Percentiles rank a stretch among this genome's conserved stretches.
Conservation (phyloP, 768 basidiomycete genomes). For the Omphalotus guepiniiformis region DNA sequence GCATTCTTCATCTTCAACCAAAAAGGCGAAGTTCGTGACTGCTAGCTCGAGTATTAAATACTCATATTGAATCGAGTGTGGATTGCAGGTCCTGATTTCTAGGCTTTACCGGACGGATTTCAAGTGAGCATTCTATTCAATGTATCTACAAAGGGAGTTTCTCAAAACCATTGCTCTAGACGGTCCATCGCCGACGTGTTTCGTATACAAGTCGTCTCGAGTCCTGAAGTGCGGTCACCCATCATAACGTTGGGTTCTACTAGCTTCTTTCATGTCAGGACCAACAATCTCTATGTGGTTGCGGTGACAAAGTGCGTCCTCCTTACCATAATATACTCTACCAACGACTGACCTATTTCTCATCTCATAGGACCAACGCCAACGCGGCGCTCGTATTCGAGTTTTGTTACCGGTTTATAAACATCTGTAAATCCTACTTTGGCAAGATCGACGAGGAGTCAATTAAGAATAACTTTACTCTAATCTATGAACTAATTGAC, state of each 20-base stretch:
- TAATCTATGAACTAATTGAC: slow-evolving; percentile 97
- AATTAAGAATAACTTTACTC: slow-evolving; percentile 98
- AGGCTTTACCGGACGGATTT: slow-evolving; percentile 94
- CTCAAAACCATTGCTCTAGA: slow-evolving; percentile 37
- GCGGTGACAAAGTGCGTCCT: slow-evolving; percentile 90
- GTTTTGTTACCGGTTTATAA: slow-evolving; percentile 94
- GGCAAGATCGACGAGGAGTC: slow-evolving; percentile 98
- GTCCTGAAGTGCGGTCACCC: slow-evolving; percentile 93
- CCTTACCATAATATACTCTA: no score
- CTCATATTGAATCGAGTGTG: slow-evolving; percentile 3
- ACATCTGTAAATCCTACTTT: slow-evolving; percentile 93
- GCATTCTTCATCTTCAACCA: slow-evolving; percentile 99
- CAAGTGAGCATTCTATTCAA: slow-evolving; percentile 57
- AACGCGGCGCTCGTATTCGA: slow-evolving; percentile 98
- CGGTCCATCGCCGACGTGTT: slow-evolving; percentile 97
- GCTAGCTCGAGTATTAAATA: background rate
- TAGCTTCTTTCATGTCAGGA: slow-evolving; percentile 96
- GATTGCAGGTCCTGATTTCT: slow-evolving; percentile 83
- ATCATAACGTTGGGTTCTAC: slow-evolving; percentile 98
- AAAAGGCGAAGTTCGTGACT: slow-evolving; percentile 86
- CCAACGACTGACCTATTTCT: slow-evolving; percentile 3
- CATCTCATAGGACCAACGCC: slow-evolving; percentile 72
- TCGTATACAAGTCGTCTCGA: slow-evolving; percentile 97
- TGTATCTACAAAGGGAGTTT: background rate
- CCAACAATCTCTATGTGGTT: slow-evolving; percentile 94